Evolutionary conservation across 2,329 filamentous ascomycete genomes (phyloP), one percentile per base, ranked within the genome.

Genomic region (Diaporthe longicolla): DNA sequence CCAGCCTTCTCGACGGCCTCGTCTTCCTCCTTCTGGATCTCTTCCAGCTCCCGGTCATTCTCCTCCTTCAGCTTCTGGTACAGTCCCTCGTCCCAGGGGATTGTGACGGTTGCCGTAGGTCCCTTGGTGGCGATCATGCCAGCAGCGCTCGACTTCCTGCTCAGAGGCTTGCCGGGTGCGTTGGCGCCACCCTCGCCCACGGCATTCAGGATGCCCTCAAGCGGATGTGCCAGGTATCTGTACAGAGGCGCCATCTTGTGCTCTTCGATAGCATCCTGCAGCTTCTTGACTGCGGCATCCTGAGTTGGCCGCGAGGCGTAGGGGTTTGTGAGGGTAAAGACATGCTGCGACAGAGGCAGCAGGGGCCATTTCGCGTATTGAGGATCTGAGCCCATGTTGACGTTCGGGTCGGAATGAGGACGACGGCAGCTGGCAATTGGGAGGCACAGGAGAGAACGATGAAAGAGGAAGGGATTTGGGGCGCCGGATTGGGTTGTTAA

Each of bases 1-100:
- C 97, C 97, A 75, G 96, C 96, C 84, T 97, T 95, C 89, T 99
- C 97, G 54, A 93, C 93, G 13, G 97, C 97, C 82, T 99, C 95
- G 76, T 98, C 96, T 83, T 96, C 93, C 84, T 97, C 94, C 84
- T 95, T 95, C 85, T 95, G 92, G 80, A 93, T 91, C 69, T 86
- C 89, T 77, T 93, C 93, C 63, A 96, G 86, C 86, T 96, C 93
- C 80, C 90, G 89, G 79, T 94, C 93, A 79, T 97, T 97, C 77
- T 94, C 93, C 77, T 90, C 90, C 82, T 93, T 91, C 77, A 97
- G 85, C 82, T 90, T 89, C 80, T 94, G 90, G 82, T 98, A 98
- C 75, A 98, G 86, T 32, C 89, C 89, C 85, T 98, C 95, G 81
- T 99, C 95, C 97, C 97, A 99, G 0, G 94, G 90, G 73, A 98